Percentiles rank a stretch among this genome's conserved stretches.
Evolutionary conservation across 1,284 basidiomycete genomes (phyloP).

Genomic region (Mycena citricolor): DNA sequence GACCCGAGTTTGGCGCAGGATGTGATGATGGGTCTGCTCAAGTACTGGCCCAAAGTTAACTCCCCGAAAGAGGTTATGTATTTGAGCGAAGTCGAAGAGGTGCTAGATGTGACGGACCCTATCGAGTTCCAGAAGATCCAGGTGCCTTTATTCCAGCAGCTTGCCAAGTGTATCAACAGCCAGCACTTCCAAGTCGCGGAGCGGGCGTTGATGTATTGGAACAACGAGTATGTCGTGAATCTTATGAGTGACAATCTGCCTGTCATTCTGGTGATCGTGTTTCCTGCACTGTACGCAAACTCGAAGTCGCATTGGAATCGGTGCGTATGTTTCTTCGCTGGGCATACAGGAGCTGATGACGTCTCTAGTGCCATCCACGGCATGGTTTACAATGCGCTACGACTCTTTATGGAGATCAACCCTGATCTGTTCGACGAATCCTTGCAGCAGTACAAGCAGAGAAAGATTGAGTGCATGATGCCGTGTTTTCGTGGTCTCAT

Average conservation of each 20-base stretch:
- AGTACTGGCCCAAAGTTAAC: constrained; percentile 99
- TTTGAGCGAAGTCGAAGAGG: constrained; percentile 99
- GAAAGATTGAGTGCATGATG: constrained; percentile 72
- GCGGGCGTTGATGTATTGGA: constrained; percentile 93
- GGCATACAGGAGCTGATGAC: no score
- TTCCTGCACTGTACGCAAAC: constrained; percentile 96
- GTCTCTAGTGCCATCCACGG: constrained; percentile 88
- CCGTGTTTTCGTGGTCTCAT: neutral
- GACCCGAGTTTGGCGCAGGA: constrained; percentile 92
- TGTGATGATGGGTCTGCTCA: constrained; percentile 91
- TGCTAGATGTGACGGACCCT: constrained; percentile 97
- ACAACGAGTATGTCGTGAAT: constrained; percentile 99
- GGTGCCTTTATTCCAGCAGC: constrained; percentile 90
- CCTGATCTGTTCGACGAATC: constrained; percentile 93
- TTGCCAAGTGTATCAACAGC: constrained; percentile 96
- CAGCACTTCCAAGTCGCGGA: constrained; percentile 99
- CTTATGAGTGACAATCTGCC: constrained; percentile 97
- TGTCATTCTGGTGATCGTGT: constrained; percentile 92
- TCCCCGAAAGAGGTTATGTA: constrained; percentile 99
- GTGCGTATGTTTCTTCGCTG: constrained; percentile 48
- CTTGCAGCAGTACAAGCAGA: constrained; percentile 92
- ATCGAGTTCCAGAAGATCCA: constrained; percentile 97
- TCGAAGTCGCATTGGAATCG: constrained; percentile 99
- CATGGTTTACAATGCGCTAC: constrained; percentile 98
- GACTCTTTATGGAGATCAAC: constrained; percentile 99